These are phyloP conservation scores for Geopyxis carbonaria DNA, from an alignment of 495 filamentous ascomycete genomes.

Conservation along the genomic window DNA sequence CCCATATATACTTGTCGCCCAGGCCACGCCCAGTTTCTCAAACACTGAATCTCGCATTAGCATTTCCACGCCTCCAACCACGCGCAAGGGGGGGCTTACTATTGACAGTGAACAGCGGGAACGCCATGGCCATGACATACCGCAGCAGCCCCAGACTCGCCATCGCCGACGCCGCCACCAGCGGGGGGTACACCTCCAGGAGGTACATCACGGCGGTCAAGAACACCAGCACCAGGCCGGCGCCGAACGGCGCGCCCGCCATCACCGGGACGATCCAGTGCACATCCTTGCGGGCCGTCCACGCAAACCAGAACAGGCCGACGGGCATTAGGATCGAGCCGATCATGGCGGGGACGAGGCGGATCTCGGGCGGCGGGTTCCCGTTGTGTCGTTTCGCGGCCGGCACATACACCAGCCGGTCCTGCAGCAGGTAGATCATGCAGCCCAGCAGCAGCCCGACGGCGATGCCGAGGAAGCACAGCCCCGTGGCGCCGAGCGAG, in stretches of 20 bases:
- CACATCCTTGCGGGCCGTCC: constrained; percentile 29
- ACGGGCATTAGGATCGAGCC: constrained; percentile 37
- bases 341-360: constrained; percentile 43
- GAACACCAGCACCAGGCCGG: constrained; percentile 24
- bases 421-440: constrained; percentile 22
- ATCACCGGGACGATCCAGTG: constrained; percentile 30
- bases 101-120: constrained; percentile 46
- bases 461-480: constrained; percentile 42
- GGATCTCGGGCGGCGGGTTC: constrained; percentile 33
- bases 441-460: constrained; percentile 36
- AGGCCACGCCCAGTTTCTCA: constrained; percentile 36
- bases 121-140: constrained; percentile 43
- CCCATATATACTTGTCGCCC: constrained; percentile 43
- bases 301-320: constrained; percentile 36
- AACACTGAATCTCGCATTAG: constrained; percentile 33
- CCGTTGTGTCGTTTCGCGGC: constrained; percentile 20
- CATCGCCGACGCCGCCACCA: constrained; percentile 36
- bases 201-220: constrained; percentile 25
- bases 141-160: constrained; percentile 48
- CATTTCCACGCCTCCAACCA: background rate
- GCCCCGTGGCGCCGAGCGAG: constrained; percentile 33
- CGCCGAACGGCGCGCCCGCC: constrained; percentile 43
- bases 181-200: constrained; percentile 23
- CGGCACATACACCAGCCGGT: constrained; percentile 20
- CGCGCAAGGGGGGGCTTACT: constrained; percentile 28